phyloP scores from a whole-genome alignment of 2,329 filamentous ascomycete species.

The Colletotrichum scovillei region DNA sequence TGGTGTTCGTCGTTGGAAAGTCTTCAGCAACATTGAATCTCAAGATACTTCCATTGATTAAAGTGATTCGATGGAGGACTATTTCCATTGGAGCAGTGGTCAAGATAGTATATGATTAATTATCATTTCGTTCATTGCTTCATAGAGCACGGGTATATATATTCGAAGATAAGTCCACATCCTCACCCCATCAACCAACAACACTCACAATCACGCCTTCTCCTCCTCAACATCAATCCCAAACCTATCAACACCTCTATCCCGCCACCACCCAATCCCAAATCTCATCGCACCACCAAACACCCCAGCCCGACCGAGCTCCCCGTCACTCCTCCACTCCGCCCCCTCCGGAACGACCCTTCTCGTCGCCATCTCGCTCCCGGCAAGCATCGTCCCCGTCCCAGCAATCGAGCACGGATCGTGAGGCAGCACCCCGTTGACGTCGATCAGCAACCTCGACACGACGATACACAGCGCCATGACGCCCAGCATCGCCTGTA shows the following conservation, averaged over 20 bases:
- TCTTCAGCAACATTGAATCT: too few species aligned
- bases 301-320: constrained; percentile 35
- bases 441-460: constrained; percentile 39
- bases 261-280: constrained; percentile 32
- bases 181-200: not conserved
- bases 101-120: not conserved
- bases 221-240: constrained; percentile 14
- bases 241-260: not conserved
- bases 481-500: constrained; percentile 44
- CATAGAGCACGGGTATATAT: not conserved
- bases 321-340: constrained; percentile 41
- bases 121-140: not conserved
- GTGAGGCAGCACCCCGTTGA: constrained; percentile 41
- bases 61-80: not conserved
- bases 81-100: not conserved
- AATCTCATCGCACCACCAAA: constrained; percentile 36
- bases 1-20: too few species aligned
- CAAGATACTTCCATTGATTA: too few species aligned
- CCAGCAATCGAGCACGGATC: constrained; percentile 45
- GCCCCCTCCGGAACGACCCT: constrained; percentile 39
- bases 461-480: constrained; percentile 42
- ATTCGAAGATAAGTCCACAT: not conserved
- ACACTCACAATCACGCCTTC: not conserved
- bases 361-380: constrained; percentile 40
- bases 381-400: constrained; percentile 41